Base-by-base conservation (phyloP, 768 basidiomycete genomes). In the Xanthoconium stramineum region DNA sequence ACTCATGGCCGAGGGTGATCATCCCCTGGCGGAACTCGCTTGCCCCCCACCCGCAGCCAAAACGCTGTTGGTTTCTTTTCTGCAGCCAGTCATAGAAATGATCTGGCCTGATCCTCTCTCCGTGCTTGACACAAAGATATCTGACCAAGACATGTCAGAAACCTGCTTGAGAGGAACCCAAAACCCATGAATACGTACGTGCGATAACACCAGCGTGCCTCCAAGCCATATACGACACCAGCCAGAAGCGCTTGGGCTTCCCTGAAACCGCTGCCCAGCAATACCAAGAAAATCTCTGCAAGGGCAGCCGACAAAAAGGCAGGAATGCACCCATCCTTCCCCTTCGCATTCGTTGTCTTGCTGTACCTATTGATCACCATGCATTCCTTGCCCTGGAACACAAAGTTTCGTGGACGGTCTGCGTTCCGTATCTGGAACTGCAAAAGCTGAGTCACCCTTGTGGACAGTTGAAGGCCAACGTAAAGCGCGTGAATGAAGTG, bases 161-260 rank as follows among this genome's bases (percentile, higher is more conserved):
- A 36, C 2, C 9, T 47, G 3, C n/a, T 37, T 14, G 14, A n/a
- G 20, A 17, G 15, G 5, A 3, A 17, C 12, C 12, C 35, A 24
- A 28, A 30, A 47, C 20, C 12, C 24, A 24, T 4, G 24, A n/a
- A n/a, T 9, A 29, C 53, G 17, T n/a, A 52, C 50, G 40, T 59
- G 3, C 50, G 29, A 33, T 59, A 59, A 0, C 14, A 1, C 46
- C 40, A 47, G 2, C 50, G 35, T 0, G 46, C 28, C 8, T 44
- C 37, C 0, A 3, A 0, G 1, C 56, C 56, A 39, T 54, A 35
- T 1, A 5, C 11, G 3, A 60, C 5, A 0, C 59, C 46, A 0
- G 59, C 52, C 1, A 61, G 30, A 9, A 54, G 10, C 0, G 57
- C 59, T 17, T 60, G 44, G 0, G 59, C 35, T 11, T 60, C 59